Evolutionary conservation across 2,329 filamentous ascomycete genomes (phyloP), one percentile per base, ranked within the genome.

Genomic region (Alternaria tenuissima): DNA sequence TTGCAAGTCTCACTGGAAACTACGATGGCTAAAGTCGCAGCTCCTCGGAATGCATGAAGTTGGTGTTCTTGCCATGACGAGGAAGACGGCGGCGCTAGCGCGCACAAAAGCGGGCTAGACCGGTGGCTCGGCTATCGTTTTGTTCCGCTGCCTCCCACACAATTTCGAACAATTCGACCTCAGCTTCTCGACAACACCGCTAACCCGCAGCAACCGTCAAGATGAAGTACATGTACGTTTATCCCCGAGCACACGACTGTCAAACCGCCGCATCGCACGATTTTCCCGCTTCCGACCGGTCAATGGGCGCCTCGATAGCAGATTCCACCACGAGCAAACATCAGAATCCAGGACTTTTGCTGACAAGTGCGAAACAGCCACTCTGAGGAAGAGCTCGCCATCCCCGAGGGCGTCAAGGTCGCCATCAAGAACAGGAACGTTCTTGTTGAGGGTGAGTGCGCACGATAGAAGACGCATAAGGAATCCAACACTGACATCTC

Each of bases 391-490:
- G 87, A 88, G 85, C 88, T 99, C 86, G 88, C 90, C 80, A 93
- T 99, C 85, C 95, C 96, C 80, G 93, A 97, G 84, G 92, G 94
- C 70, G 95, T 99, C 89, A 97, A 94, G 88, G 89, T 99, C 85
- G 83, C 87, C 85, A 99, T 99, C 88, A 97, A 97, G 88, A 95
- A 94, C 80, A 89, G 95, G 83, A 86, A 92, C 81, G 92, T 99
- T 83, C 96, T 93, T 80, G 95, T 99, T 82, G 94, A 97, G 87
- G 95, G 95, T 81, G 93, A 94, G 82, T 90, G 93, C 39, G 38
- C 36, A 58, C 28, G 39, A 39, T 38, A 32, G 52, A 49, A 26
- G 30, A 22, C 54, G 5, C 12, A 43, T 28, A 26, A 30, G 46
- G 47, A 61, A 55, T 65, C 59, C 46, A 49, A 63, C 43, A 65